phyloP scores from a whole-genome alignment of 768 basidiomycete genomes.

The Pholiota microspora region DNA sequence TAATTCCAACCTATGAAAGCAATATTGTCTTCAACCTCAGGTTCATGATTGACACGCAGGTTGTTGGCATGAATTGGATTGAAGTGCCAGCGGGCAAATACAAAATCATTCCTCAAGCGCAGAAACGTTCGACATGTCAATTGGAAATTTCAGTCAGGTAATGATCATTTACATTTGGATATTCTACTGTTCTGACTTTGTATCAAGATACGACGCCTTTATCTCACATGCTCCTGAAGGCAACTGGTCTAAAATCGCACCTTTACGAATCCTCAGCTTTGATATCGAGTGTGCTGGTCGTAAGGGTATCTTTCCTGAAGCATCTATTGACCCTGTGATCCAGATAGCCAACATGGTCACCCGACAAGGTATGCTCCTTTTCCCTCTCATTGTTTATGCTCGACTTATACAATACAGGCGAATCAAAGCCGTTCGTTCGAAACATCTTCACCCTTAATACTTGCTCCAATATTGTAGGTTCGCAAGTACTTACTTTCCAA shows the following conservation, averaged over 20 bases:
- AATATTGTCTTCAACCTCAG: slow-evolving; percentile 89
- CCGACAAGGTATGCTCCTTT: slow-evolving; percentile 69
- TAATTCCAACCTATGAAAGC: slow-evolving; percentile 82
- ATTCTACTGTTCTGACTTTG: background rate
- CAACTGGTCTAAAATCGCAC: slow-evolving; percentile 89
- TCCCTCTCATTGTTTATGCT: background rate
- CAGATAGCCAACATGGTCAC: slow-evolving; percentile 99
- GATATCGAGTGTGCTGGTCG: slow-evolving; percentile 99
- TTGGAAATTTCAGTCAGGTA: slow-evolving; percentile 82
- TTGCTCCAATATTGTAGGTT: slow-evolving; percentile 96
- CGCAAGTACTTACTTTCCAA: slow-evolving; percentile 84
- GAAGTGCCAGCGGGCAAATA: slow-evolving; percentile 88
- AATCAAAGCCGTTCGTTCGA: slow-evolving; percentile 89
- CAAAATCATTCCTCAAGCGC: slow-evolving; percentile 48
- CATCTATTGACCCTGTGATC: slow-evolving; percentile 89
- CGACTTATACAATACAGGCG: slow-evolving; percentile 50
- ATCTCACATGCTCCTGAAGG: slow-evolving; percentile 92
- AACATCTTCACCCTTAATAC: slow-evolving; percentile 96
- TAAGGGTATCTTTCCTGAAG: slow-evolving; percentile 96
- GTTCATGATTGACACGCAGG: slow-evolving; percentile 98
- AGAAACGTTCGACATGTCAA: slow-evolving; percentile 81
- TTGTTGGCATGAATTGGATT: slow-evolving; percentile 99
- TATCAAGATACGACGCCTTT: slow-evolving; percentile 72
- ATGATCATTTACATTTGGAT: slow-evolving; percentile 17
- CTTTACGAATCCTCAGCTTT: slow-evolving; percentile 91